phyloP scores from a whole-genome alignment of 2,329 filamentous ascomycete species.

The Lasiodiplodia hormozganensis region DNA sequence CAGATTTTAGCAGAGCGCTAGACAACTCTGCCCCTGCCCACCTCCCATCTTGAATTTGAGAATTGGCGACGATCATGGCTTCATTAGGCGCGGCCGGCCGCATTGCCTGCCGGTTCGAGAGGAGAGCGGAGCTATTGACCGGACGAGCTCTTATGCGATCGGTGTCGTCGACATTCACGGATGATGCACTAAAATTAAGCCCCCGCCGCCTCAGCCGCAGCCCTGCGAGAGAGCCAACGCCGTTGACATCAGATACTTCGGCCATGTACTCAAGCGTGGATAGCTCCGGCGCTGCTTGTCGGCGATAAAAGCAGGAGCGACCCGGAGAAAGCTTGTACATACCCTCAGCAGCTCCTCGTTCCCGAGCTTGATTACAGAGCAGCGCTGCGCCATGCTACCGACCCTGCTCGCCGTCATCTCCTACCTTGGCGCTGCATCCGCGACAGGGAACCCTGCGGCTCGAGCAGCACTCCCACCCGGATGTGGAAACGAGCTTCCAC shows the following conservation, averaged over 20 bases:
- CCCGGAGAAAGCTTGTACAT: not conserved
- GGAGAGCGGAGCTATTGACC: not conserved
- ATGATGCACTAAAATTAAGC: not conserved
- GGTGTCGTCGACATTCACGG: not conserved
- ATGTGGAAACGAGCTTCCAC: conserved; percentile 35
- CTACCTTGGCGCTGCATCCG: conserved; percentile 12
- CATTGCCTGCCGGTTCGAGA: not conserved
- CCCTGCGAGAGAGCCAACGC: not conserved
- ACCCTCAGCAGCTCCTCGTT: not conserved
- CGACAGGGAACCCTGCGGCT: not conserved
- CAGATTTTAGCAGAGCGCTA: conserved; percentile 11
- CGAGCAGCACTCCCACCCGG: conserved; percentile 14
- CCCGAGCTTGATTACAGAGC: not conserved
- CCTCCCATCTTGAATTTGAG: not conserved
- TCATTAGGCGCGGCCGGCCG: not conserved
- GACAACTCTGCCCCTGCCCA: not conserved
- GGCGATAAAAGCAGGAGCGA: not conserved
- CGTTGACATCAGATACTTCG: conserved; percentile 10
- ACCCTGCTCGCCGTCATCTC: not conserved
- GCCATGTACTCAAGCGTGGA: conserved; percentile 2
- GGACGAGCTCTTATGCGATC: no score
- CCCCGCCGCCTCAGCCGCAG: conserved; percentile 5
- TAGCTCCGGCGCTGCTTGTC: not conserved
- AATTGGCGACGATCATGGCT: not conserved
- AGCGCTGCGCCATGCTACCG: not conserved